Conservation (phyloP, 2,329 filamentous ascomycete genomes). For the Aureobasidium sp. region DNA sequence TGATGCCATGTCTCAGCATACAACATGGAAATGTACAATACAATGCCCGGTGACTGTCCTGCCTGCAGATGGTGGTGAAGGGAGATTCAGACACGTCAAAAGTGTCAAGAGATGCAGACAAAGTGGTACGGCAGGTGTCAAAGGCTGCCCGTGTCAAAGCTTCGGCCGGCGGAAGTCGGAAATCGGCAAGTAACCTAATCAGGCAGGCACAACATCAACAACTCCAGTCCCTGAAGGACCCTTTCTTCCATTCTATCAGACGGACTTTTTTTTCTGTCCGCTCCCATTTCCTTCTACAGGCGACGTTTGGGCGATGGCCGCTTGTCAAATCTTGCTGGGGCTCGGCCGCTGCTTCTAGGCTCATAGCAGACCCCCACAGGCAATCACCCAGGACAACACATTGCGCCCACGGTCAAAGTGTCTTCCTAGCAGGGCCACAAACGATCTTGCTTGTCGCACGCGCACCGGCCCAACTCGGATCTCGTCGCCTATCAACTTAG, state of each 20-base stretch:
- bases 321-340: constrained; percentile 1
- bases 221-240: not conserved
- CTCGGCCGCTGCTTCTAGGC: not conserved
- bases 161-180: not conserved
- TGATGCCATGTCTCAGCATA: not conserved
- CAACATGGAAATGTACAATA: not conserved
- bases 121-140: not conserved
- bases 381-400: not conserved
- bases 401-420: not conserved
- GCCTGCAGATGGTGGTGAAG: not conserved
- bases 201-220: constrained; percentile 3
- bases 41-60: too few species aligned
- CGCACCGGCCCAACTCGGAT: not conserved
- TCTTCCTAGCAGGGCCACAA: not conserved
- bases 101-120: not conserved
- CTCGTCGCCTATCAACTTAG: not conserved
- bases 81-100: not conserved
- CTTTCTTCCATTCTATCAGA: not conserved
- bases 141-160: not conserved
- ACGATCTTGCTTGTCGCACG: not conserved
- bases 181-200: not conserved
- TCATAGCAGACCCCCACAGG: not conserved
- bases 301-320: constrained; percentile 7
- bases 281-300: not conserved
- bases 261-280: not conserved